Evolutionary conservation across 192 early-diverging fungal genomes (phyloP).

Genomic region (Geranomyces michiganensis): DNA sequence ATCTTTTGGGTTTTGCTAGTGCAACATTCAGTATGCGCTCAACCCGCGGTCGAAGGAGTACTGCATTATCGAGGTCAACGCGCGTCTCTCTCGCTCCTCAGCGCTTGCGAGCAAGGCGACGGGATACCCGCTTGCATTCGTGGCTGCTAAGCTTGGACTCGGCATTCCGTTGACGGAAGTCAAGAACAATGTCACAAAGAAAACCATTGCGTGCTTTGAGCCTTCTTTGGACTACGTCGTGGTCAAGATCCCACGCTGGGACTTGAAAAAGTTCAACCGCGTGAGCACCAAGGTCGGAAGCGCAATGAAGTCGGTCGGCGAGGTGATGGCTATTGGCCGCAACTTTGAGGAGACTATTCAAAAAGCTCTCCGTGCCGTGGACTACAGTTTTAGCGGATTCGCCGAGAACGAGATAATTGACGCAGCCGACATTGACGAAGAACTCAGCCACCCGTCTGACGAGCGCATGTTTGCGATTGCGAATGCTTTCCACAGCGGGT

Average conservation of each 20-base stretch:
- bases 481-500: slow-evolving; percentile 90
- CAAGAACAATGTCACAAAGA: slow-evolving; percentile 88
- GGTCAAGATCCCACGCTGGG: slow-evolving; percentile 98
- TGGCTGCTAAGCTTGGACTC: slow-evolving; percentile 96
- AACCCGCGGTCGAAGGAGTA: slow-evolving; percentile 88
- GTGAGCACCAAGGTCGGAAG: slow-evolving; percentile 84
- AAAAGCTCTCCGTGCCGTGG: slow-evolving; percentile 92
- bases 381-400: slow-evolving; percentile 86
- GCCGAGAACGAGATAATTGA: slow-evolving; percentile 64
- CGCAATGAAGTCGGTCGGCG: slow-evolving; percentile 96
- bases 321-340: slow-evolving; percentile 98
- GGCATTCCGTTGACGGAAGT: slow-evolving; percentile 85
- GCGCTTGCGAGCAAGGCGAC: slow-evolving; percentile 98
- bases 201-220: slow-evolving; percentile 96
- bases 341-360: slow-evolving; percentile 96
- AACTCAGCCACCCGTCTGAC: slow-evolving; percentile 88
- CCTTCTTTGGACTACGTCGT: slow-evolving; percentile 95
- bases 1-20: too few relatives aligned
- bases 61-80: slow-evolving; percentile 96
- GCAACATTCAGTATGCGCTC: slow-evolving; percentile 97
- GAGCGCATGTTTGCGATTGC: slow-evolving; percentile 95
- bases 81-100: slow-evolving; percentile 78
- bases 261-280: slow-evolving; percentile 91
- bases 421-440: slow-evolving; percentile 81
- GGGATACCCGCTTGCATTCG: slow-evolving; percentile 96